Evolutionary conservation across 208 protist species (phyloP), one percentile per base, ranked within the genome.

Genomic region (Wallacemonas sp.): DNA sequence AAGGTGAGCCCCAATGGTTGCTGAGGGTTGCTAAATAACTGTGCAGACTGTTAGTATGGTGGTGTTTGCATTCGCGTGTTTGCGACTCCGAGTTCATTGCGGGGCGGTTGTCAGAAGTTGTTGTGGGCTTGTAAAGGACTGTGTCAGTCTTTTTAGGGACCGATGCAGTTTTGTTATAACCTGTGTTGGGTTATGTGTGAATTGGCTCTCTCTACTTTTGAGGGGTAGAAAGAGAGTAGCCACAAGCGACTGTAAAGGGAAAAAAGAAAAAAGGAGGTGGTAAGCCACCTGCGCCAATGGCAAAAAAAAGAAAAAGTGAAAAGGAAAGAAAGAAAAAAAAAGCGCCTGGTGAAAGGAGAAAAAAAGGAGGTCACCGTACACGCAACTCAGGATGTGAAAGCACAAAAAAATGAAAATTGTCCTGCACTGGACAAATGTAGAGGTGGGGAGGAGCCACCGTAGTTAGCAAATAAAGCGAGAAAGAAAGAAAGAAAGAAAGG

Each of bases 321-420:
- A 49, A 49, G 44, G 17, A 49, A 5, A 23, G 19, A 49, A 26
- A 49, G 19, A 49, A 23, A 49, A 26, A 14, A 17, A 12, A n/a
- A 41, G 12, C 3, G 21, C 34, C 26, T 24, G 16, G 4, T 11
- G 17, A 60, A 60, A 60, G 32, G 39, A 48, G 32, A 67, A 65
- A 76, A 46, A 70, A 62, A 49, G 17, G 9, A 49, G 5, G 44
- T 49, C 9, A 26, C 9, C 19, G 36, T 14, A 41, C 36, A 6
- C 6, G 14, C 36, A 41, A 41, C 36, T 41, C 52, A 60, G 57
- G 41, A 47, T 30, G 33, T 47, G 39, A n/a, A 48, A 69, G 23
- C 2, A 24, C 14, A 63, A 23, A 34, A 48, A 26, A 57, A 48
- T 38, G 16, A 27, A n/a, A 23, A 36, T 3, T 14, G n/a, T 41